Base-by-base conservation (phyloP, 768 basidiomycete genomes). In the Agrocybe pediades region DNA sequence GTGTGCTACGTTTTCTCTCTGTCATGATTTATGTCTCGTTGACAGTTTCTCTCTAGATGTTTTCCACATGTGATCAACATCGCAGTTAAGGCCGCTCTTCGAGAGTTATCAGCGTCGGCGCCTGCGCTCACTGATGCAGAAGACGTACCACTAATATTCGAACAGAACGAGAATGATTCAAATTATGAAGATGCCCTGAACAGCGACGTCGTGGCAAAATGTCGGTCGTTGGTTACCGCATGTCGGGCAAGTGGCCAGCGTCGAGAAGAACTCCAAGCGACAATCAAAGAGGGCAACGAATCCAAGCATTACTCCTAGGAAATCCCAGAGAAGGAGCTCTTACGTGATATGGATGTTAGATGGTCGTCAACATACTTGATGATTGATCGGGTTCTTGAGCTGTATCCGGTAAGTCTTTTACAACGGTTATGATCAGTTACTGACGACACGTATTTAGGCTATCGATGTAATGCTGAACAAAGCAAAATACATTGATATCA, bases 361-460 rank as follows among this genome's bases (percentile, higher is more conserved):
- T 71, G 71, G 71, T 72, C 71, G 4, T 68, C 71, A 21, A 70
- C 59, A 2, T 71, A 61, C 27, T 40, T 65, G 1, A 73, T 73
- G 69, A 64, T 69, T 54, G 66, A 68, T 27, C 57, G 64, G 1
- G 51, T 64, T 17, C 44, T 70, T 0, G 53, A 62, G 19, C 58
- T 64, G 6, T 64, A 63, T 23, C 61, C 56, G 15, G 62, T 66
- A 53, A 9, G 57, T n/a, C n/a, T n/a, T n/a, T n/a, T n/a, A n/a
- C n/a, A n/a, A n/a, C n/a, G n/a, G n/a, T n/a, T 49, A 27, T 27
- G 68, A 65, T 3, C 68, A 69, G 46, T 64, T 66, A 13, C 65
- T 65, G 57, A 15, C 8, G 67, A 59, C 16, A 56, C 73, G 8
- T 27, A 29, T 54, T 11, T 43, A 66, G 68, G 62, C 64, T 2